Conservation (phyloP, 225 moss, liverwort and hornwort species). For the Anthoceros angustus region DNA sequence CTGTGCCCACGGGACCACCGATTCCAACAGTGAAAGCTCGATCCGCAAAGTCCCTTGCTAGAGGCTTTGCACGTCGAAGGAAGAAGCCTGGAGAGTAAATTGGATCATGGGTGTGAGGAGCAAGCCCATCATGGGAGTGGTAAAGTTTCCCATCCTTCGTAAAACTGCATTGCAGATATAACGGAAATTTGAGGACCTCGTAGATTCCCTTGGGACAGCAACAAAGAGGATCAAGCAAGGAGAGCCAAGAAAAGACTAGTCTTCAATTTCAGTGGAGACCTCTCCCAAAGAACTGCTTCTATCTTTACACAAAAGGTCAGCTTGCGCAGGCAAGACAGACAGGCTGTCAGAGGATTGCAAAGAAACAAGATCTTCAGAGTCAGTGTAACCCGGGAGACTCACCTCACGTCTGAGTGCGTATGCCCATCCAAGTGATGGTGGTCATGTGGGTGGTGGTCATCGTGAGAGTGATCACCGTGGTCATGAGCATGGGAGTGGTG, state of each 20-base stretch:
- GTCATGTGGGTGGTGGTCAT: background rate
- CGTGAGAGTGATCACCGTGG: background rate
- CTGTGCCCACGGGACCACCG: slow-evolving; percentile 91
- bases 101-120: slow-evolving; percentile 89
- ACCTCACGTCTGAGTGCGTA: background rate
- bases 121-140: slow-evolving; percentile 87
- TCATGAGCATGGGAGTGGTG: background rate
- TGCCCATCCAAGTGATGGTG: background rate
- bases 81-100: slow-evolving; percentile 86
- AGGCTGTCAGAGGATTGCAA: no score
- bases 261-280: no score
- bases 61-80: slow-evolving; percentile 71
- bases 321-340: no score
- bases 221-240: no score
- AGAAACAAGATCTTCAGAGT: no score
- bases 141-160: slow-evolving; percentile 24
- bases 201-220: background rate
- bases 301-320: no score
- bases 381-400: background rate
- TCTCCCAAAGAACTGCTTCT: no score
- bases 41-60: slow-evolving; percentile 53
- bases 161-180: background rate
- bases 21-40: slow-evolving; percentile 90
- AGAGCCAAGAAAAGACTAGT: no score
- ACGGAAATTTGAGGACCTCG: background rate